A percentile compares a stretch with the other conserved stretches of the same genome.
Conservation (phyloP, 2,329 filamentous ascomycete species). For the Hypomyces rosellus region DNA sequence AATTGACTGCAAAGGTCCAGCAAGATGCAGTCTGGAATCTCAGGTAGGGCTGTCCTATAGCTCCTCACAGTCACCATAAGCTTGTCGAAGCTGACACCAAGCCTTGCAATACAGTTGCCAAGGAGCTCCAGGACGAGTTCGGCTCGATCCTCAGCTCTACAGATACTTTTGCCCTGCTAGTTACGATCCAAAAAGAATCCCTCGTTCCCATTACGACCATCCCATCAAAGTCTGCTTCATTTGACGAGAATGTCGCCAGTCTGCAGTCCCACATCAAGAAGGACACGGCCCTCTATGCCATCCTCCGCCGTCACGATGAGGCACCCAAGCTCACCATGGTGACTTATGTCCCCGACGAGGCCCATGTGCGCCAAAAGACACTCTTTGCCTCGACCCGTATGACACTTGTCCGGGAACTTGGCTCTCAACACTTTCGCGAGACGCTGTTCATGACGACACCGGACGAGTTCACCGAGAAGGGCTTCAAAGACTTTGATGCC, state of each 20-base stretch:
- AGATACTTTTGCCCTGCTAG: slow-evolving; percentile 62
- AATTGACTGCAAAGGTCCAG: too few species aligned
- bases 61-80: neutral
- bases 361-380: slow-evolving; percentile 80
- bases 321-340: slow-evolving; percentile 59
- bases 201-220: slow-evolving; percentile 54
- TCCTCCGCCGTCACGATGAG: slow-evolving; percentile 61
- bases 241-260: slow-evolving; percentile 56
- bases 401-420: slow-evolving; percentile 69
- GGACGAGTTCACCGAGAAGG: slow-evolving; percentile 61
- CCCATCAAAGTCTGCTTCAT: slow-evolving; percentile 50
- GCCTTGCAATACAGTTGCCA: slow-evolving; percentile 50
- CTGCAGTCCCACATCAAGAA: slow-evolving; percentile 59
- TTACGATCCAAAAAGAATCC: slow-evolving; percentile 62
- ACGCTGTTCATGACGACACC: slow-evolving; percentile 65
- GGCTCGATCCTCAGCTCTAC: slow-evolving; percentile 57
- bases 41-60: slow-evolving; percentile 43
- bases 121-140: slow-evolving; percentile 71
- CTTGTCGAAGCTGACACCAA: neutral
- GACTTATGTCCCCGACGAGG: slow-evolving; percentile 73
- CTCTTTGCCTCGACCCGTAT: slow-evolving; percentile 73
- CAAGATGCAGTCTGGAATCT: slow-evolving; percentile 72
- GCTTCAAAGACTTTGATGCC: slow-evolving; percentile 67
- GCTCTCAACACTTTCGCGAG: slow-evolving; percentile 71
- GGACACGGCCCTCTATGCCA: slow-evolving; percentile 64